These are phyloP conservation scores for Fusarium scirpi DNA, from an alignment of 2,329 filamentous ascomycete genomes.

Conservation along the genomic window DNA sequence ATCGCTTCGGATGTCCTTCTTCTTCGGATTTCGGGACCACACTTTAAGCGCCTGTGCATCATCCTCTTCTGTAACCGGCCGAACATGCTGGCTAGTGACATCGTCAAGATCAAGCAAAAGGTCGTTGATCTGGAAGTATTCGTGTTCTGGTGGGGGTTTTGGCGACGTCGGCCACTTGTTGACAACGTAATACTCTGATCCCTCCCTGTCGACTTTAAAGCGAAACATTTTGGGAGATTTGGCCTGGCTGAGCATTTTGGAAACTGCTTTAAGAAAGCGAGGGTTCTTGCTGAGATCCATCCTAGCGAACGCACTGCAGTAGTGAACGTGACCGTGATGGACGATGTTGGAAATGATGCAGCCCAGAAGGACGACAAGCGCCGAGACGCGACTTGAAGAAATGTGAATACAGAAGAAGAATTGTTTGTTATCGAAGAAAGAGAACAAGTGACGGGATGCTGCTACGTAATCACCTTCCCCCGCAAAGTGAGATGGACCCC, in stretches of 20 bases:
- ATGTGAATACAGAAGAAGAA: not conserved
- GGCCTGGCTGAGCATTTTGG: not conserved
- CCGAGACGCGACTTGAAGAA: not conserved
- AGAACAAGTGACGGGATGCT: constrained; percentile 1
- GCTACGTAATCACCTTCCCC: constrained; percentile 32
- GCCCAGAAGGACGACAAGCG: not conserved
- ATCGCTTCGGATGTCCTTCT: constrained; percentile 42
- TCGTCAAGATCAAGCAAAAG: constrained; percentile 66
- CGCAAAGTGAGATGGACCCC: constrained; percentile 32
- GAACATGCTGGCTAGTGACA: constrained; percentile 58
- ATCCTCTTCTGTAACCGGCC: constrained; percentile 54
- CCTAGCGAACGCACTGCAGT: constrained; percentile 10
- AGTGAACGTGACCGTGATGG: not conserved
- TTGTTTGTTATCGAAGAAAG: not conserved
- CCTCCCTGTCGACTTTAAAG: constrained; percentile 23
- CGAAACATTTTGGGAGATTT: constrained; percentile 43
- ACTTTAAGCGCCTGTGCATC: constrained; percentile 49
- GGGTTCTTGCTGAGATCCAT: constrained; percentile 18
- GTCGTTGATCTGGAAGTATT: constrained; percentile 57
- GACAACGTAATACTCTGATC: constrained; percentile 48
- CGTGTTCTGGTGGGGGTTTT: constrained; percentile 26
- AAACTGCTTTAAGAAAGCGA: constrained; percentile 19
- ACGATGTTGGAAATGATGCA: not conserved
- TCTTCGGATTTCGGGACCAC: constrained; percentile 47
- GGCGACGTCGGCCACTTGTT: constrained; percentile 31